Evolutionary conservation across 768 basidiomycete genomes (phyloP), one percentile per base, ranked within the genome.

Genomic region (Pulveroboletus sp.): DNA sequence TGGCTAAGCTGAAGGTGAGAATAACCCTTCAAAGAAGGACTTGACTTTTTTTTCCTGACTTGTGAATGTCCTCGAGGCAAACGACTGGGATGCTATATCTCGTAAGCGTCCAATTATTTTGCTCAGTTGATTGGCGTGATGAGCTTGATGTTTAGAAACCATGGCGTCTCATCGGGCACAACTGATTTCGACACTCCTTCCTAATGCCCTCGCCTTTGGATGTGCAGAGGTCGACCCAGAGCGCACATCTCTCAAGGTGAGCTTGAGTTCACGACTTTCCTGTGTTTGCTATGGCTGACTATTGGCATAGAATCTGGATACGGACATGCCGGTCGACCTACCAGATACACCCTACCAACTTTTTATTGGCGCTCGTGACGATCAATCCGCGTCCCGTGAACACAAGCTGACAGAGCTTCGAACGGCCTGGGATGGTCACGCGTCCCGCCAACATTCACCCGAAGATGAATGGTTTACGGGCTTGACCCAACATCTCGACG

Each of bases 1-100:
- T 83, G 81, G 82, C 82, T 6, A 83, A 83, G 51, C 63, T 83
- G 46, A 83, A 82, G 73, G 82, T 78, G 32, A 41, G 40, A n/a
- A 17, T 2, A 13, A 0, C n/a, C 21, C 21, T 4, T 21, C 21
- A 21, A 21, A 21, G 21, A 21, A 4, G 21, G 21, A 21, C 21
- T 21, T 21, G 21, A 21, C 21, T 21, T 21, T 21, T 21, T 21
- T 21, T 21, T 21, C 4, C 21, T 21, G 21, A n/a, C 4, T 8
- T 4, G 5, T 6, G 3, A 59, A 13, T 24, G 8, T 5, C 28
- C 53, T 45, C 27, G 39, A 82, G 81, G 74, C 78, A 2, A 81
- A 81, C 47, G 81, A 83, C 51, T 83, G 81, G 82, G 78, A 79
- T 21, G 71, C 82, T 0, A 64, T 83, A 21, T 78, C 80, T 42